Conservation (phyloP, 306 rosid genomes). For the Trifolium subterraneum region DNA sequence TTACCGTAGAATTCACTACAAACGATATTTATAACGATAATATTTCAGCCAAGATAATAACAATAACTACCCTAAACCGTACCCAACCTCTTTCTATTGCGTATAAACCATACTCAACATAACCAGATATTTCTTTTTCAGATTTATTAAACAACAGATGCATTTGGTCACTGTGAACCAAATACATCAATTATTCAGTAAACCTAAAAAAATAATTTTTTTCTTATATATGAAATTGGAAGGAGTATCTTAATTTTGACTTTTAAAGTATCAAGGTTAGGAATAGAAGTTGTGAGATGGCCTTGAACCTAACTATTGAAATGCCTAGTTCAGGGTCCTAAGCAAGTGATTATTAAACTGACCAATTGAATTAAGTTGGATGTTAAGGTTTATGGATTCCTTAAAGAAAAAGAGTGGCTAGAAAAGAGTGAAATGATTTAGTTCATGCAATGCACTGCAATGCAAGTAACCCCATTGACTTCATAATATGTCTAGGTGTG, state of each 20-base stretch:
- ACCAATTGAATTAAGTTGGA: not conserved
- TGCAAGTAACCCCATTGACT: conserved; percentile 42
- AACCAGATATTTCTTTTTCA: no score
- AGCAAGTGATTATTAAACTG: not conserved
- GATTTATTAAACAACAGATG: no score
- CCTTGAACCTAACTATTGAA: conserved; percentile 49
- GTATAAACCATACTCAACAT: no score
- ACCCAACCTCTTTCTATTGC: no score
- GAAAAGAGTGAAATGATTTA: conserved; percentile 25
- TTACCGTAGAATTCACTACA: no score
- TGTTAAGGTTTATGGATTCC: not conserved
- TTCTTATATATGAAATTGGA: no score
- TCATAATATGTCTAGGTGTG: conserved; percentile 27
- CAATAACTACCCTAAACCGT: no score
- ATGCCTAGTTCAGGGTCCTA: not conserved
- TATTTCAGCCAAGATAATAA: no score
- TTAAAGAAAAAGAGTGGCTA: not conserved
- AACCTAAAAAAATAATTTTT: no score
- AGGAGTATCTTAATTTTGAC: conserved; percentile 19
- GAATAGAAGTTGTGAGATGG: conserved; percentile 34
- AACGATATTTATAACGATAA: no score
- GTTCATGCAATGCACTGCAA: not conserved
- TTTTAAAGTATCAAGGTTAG: conserved; percentile 20
- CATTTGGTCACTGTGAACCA: no score
- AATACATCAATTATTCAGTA: no score